Conservation (phyloP, 176 grass and related monocot species). For the Eleusine indica region DNA sequence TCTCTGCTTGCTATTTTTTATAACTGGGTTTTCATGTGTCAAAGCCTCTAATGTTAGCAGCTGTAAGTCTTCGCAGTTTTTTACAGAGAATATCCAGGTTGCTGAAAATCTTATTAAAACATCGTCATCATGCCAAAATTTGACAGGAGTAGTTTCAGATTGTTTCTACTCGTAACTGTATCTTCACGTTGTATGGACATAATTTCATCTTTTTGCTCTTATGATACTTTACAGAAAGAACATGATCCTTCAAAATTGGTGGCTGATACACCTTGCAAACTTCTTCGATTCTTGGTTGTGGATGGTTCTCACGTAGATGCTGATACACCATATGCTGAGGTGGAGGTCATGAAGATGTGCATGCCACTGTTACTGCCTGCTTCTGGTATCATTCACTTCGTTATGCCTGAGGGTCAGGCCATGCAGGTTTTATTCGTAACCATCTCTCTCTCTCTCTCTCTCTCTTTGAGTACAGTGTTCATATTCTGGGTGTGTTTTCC, state of each 20-base stretch:
- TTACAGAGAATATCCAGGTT: not conserved
- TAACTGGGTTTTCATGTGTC: not conserved
- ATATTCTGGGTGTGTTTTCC: slow-evolving; percentile 13
- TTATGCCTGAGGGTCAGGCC: slow-evolving; percentile 96
- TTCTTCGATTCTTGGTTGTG: slow-evolving; percentile 92
- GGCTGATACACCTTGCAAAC: slow-evolving; percentile 97
- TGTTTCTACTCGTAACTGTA: slow-evolving; percentile 25
- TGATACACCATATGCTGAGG: slow-evolving; percentile 91
- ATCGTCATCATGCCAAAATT: slow-evolving; percentile 23
- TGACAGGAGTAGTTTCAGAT: slow-evolving; percentile 15
- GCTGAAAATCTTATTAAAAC: not conserved
- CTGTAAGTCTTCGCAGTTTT: not conserved
- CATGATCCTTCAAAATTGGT: slow-evolving; percentile 96
- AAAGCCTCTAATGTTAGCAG: slow-evolving; percentile 13
- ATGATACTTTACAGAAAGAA: slow-evolving; percentile 76
- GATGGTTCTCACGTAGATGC: slow-evolving; percentile 93
- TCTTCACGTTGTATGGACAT: slow-evolving; percentile 13
- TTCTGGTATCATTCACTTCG: slow-evolving; percentile 87
- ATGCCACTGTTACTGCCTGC: slow-evolving; percentile 96
- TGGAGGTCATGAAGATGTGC: slow-evolving; percentile 99
- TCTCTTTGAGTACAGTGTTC: not conserved
- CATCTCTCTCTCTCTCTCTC: slow-evolving; percentile 2
- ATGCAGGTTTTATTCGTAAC: slow-evolving; percentile 62
- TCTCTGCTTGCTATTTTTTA: slow-evolving; percentile 21
- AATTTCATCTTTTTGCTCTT: slow-evolving; percentile 13